Evolutionary conservation across 78 protist species (phyloP), one percentile per base, ranked within the genome.

Genomic region (Guillardia theta): DNA sequence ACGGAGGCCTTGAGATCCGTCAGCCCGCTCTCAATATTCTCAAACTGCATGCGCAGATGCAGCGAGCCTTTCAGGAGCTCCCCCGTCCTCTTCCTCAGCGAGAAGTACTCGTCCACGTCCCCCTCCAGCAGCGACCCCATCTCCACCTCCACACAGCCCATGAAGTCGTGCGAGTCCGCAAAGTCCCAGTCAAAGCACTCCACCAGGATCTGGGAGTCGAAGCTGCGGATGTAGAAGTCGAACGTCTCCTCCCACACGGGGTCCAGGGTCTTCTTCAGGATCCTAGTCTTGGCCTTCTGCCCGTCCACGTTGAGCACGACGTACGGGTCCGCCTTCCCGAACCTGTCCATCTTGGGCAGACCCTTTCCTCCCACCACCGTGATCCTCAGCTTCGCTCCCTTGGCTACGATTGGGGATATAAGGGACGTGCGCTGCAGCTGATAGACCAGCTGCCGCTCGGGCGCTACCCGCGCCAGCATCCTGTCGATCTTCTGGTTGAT

Each of bases 181-280:
- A 78, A 78, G 90, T 78, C 90, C 90, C 90, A 78, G 90, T 78
- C 90, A 4, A 78, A 0, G 48, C 90, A 78, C 33, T 46, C 1
- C 33, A 43, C 90, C 53, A 30, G 5, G 50, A 78, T n/a, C 45
- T 18, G 44, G 24, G 45, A 37, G 43, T 27, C 5, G 33, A 22
- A 21, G 90, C 44, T 50, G 37, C 30, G 1, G 53, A 78, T 50
- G 53, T 37, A 0, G 30, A 78, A 78, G 46, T 10, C 1, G 41
- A 70, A 3, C 83, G 36, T 58, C 70, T 58, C 70, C 39, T 58
- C 27, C 70, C 70, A 58, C 39, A 6, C 6, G 27, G 70, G 70
- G 70, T 58, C 6, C 39, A 58, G 70, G 39, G 70, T 58, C 70
- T 58, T 58, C 6, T 58, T 58, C 39, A 58, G 4, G 70, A 6